Evolutionary conservation across 164 flowering plant species (phyloP).

Genomic region (Vitis riparia): DNA sequence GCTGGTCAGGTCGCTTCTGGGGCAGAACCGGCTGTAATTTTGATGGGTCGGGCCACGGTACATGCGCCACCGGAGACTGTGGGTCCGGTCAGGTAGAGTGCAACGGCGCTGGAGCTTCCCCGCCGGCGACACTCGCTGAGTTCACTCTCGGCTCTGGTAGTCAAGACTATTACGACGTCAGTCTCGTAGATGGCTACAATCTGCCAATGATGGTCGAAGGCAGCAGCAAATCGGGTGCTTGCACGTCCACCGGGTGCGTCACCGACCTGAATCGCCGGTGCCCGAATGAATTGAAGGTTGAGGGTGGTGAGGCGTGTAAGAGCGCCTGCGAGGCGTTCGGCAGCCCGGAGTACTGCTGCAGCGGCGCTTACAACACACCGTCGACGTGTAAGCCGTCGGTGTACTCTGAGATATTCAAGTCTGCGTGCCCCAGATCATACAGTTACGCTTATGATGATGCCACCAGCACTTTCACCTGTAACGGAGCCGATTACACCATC

Average conservation of each 20-base stretch:
- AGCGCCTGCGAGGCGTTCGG: constrained; percentile 57
- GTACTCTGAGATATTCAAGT: constrained; percentile 46
- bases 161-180: constrained; percentile 51
- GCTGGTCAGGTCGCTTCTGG: constrained; percentile 97
- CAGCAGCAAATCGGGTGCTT: constrained; percentile 33
- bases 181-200: constrained; percentile 57
- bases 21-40: constrained; percentile 79
- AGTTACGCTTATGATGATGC: constrained; percentile 58
- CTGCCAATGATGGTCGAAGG: constrained; percentile 42
- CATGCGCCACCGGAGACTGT: constrained; percentile 81
- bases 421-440: constrained; percentile 52
- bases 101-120: constrained; percentile 73
- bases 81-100: constrained; percentile 72
- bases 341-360: constrained; percentile 50
- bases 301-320: constrained; percentile 37
- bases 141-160: constrained; percentile 70
- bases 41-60: constrained; percentile 53
- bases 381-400: constrained; percentile 38
- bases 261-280: constrained; percentile 39
- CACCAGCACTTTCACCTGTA: constrained; percentile 56
- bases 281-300: constrained; percentile 36
- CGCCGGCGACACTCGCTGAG: constrained; percentile 91
- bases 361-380: constrained; percentile 31
- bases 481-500: constrained; percentile 44
- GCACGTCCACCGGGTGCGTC: constrained; percentile 44